Evolutionary conservation across 257 asterid species (phyloP).

Genomic region (Mentha longifolia): DNA sequence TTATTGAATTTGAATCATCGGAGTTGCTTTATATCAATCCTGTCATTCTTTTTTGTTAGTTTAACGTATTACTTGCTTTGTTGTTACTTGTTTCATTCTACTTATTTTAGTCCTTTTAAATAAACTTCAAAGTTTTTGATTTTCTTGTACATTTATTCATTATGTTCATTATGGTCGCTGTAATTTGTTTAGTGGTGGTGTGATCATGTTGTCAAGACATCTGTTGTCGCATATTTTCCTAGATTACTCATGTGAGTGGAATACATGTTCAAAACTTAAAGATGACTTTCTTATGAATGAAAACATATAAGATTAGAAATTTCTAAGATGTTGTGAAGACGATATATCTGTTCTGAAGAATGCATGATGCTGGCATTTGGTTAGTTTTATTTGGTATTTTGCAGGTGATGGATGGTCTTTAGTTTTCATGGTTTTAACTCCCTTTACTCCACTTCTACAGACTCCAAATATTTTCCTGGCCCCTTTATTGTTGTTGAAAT

Average conservation of each 20-base stretch:
- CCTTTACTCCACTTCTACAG: conserved; percentile 53
- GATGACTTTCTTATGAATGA: neutral
- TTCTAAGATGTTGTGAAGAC: neutral
- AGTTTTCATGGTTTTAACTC: conserved; percentile 23
- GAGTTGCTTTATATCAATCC: neutral
- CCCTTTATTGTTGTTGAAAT: conserved; percentile 83
- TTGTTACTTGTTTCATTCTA: neutral
- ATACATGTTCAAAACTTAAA: conserved; percentile 10
- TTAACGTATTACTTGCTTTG: neutral
- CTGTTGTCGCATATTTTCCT: neutral
- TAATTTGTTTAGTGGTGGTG: neutral
- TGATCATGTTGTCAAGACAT: neutral
- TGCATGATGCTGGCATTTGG: conserved; percentile 16
- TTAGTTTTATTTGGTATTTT: conserved; percentile 16
- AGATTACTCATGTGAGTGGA: neutral
- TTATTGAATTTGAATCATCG: neutral
- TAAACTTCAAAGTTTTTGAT: neutral
- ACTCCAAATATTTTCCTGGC: conserved; percentile 85
- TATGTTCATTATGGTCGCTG: neutral
- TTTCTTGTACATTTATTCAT: neutral
- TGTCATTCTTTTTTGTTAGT: neutral
- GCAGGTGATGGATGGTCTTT: conserved; percentile 21
- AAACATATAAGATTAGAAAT: neutral
- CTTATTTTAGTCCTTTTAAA: neutral
- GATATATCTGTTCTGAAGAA: neutral